A percentile compares a stretch with the other conserved stretches of the same genome.
These are phyloP conservation scores for Sporisorium sorghi DNA, from an alignment of 1,284 basidiomycete genomes.

Conservation along the genomic window DNA sequence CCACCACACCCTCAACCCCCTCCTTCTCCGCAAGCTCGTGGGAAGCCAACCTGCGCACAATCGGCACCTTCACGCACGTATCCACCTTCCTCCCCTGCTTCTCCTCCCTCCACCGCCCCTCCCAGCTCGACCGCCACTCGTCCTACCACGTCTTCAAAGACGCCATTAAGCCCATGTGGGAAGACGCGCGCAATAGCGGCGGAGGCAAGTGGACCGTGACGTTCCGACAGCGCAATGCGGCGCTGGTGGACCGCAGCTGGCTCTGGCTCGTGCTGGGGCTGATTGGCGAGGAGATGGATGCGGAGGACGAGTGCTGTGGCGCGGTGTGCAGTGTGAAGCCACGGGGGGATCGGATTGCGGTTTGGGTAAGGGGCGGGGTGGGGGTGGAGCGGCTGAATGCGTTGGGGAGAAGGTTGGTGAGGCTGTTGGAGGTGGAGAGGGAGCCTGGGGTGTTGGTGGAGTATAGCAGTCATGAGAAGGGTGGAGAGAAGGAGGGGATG, in stretches of 20 bases:
- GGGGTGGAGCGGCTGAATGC: conserved; percentile 80
- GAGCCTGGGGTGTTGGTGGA: conserved; percentile 48
- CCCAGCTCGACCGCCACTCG: conserved; percentile 83
- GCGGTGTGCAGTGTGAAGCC: conserved; percentile 83
- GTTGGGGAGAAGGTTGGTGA: conserved; percentile 77
- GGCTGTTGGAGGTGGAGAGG: conserved; percentile 38
- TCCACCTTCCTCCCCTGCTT: conserved; percentile 93
- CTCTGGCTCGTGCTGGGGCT: conserved; percentile 88
- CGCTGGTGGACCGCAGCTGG: conserved; percentile 87
- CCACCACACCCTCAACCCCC: conserved; percentile 70
- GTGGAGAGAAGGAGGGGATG: conserved; percentile 10
- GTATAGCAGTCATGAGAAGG: conserved; percentile 36
- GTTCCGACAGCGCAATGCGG: conserved; percentile 81
- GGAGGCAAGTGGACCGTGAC: conserved; percentile 95
- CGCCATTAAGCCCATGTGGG: conserved; percentile 91
- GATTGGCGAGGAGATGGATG: conserved; percentile 89
- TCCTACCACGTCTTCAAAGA: conserved; percentile 96
- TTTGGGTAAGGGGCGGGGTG: conserved; percentile 86
- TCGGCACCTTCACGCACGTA: conserved; percentile 70
- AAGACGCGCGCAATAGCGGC: conserved; percentile 87
- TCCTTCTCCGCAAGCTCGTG: conserved; percentile 73
- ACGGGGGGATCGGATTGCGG: conserved; percentile 87
- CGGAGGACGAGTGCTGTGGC: conserved; percentile 84
- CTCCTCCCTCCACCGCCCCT: conserved; percentile 92
- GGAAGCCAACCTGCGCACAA: conserved; percentile 57